Base-by-base conservation (phyloP, 331 rosid species). In the Rosa hybrid region DNA sequence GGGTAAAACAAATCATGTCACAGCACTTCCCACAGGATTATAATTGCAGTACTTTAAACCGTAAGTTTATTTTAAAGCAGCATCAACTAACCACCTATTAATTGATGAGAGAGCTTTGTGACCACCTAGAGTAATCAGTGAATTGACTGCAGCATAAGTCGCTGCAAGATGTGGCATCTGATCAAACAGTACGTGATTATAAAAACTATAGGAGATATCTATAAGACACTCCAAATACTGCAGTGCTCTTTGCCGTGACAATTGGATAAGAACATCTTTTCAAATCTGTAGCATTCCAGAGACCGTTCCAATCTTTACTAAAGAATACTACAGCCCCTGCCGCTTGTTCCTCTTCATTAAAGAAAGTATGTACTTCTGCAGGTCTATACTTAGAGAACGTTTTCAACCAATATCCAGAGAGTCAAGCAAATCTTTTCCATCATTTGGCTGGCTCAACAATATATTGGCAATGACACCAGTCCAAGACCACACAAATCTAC, bases 81-180 rank as follows among this genome's bases (percentile, higher is more conserved):
- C 34, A 30, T 30, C 34, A 30, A 30, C 3, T 30, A 30, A 30
- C 34, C 34, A 30, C 34, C 34, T 30, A 30, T 30, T 30, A 30
- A 30, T 30, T 30, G 34, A 30, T 30, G 34, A 30, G 34, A 30
- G 34, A 30, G 34, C 34, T 30, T 30, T 30, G 17, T 92, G 93
- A 87, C 94, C 88, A 25, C 97, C 97, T 82, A 94, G 46, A n/a
- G 97, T 89, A 76, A 94, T 87, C 68, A 92, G 97, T 41, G 97
- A 77, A 86, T 94, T 94, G 81, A 94, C 91, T 14, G 97, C 95
- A 84, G 98, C 97, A 80, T 94, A 92, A 74, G 97, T 92, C 45
- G 98, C 92, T 72, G 98, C 98, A 53, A 92, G 94, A 88, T 94
- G 98, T 77, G 98, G 97, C 91, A 94, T 71, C 98, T 92, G 89